These are phyloP conservation scores for Amaranthus tricolor DNA, from an alignment of 179 eudicot genomes.

Conservation along the genomic window DNA sequence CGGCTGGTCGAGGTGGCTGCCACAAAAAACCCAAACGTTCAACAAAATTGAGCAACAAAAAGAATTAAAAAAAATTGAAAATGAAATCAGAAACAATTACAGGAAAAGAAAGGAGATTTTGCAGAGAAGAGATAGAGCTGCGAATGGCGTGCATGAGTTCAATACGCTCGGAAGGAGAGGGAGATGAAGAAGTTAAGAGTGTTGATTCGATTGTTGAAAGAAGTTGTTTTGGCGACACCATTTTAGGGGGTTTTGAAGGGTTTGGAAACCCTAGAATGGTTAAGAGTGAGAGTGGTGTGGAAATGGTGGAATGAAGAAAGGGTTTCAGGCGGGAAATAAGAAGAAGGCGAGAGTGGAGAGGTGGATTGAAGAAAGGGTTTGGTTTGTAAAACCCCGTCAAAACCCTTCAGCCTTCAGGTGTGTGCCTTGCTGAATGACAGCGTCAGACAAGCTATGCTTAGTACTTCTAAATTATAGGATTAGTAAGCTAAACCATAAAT, in stretches of 20 bases:
- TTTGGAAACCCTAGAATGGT: constrained; percentile 31
- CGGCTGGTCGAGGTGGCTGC: constrained; percentile 85
- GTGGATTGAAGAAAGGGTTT: neutral
- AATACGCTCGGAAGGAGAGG: constrained; percentile 70
- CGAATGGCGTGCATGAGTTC: constrained; percentile 86
- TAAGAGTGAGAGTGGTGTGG: neutral
- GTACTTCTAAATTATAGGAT: too few relatives aligned
- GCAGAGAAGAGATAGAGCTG: constrained; percentile 63
- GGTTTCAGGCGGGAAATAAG: constrained; percentile 22
- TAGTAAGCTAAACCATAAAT: too few relatives aligned
- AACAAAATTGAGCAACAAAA: constrained; percentile 8
- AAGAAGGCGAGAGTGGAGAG: neutral
- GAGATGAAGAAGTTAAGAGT: constrained; percentile 58
- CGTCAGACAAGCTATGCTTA: too few relatives aligned
- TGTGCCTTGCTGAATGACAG: neutral
- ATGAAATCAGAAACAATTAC: constrained; percentile 25
- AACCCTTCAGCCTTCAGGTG: neutral
- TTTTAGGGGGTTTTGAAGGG: constrained; percentile 16
- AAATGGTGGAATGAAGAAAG: neutral
- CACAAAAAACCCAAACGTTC: constrained; percentile 3
- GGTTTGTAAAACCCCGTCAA: constrained; percentile 17
- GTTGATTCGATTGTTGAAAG: constrained; percentile 64
- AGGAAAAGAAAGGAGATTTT: constrained; percentile 65
- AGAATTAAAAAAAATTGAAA: too few relatives aligned
- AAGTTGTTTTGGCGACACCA: constrained; percentile 82